Base-by-base conservation (phyloP, 169 alveolate genomes). In the Plasmodium gonderi region DNA sequence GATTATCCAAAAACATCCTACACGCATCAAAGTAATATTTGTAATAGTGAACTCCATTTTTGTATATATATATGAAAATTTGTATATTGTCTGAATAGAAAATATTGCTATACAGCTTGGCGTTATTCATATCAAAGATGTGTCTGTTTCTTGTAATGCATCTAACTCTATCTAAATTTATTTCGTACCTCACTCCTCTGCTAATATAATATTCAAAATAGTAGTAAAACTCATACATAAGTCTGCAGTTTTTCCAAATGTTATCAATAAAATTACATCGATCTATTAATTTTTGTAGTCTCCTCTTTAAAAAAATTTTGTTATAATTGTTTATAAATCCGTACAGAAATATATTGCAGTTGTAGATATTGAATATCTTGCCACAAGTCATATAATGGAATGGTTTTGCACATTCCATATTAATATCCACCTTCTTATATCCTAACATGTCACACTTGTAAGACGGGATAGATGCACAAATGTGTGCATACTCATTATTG, bases 241-340 rank as follows among this genome's bases (percentile, higher is more conserved):
- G 47, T 69, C 82, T 69, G 26, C 92, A 83, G 64, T 83, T 83
- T 45, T 83, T 83, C 92, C 92, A 83, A 47, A 83, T 69, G 8
- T 83, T 83, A 51, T 83, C 92, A n/a, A 83, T 72, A 29, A 83
- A 51, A 60, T 83, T 83, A 11, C 92, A 83, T 47, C 64, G 81
- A 76, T 83, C 92, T 29, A 17, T 20, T 45, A 83, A 20, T 33
- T 72, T 83, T n/a, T 6, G 26, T 69, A 47, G 54, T 8, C 64
- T 69, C n/a, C 54, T 17, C 12, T 72, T 45, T 49, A 69, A 29
- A 49, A 69, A 83, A 33, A 83, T 36, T 36, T 45, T n/a, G 44
- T 83, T 83, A 83, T 83, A 83, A 47, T 83, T 14, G 42, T 83
- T 83, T 69, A 83, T 69, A 76, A 33, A 83, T 9, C 75, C 64